Base-by-base conservation (phyloP, 495 filamentous ascomycete genomes). In the Tuber magnatum region DNA sequence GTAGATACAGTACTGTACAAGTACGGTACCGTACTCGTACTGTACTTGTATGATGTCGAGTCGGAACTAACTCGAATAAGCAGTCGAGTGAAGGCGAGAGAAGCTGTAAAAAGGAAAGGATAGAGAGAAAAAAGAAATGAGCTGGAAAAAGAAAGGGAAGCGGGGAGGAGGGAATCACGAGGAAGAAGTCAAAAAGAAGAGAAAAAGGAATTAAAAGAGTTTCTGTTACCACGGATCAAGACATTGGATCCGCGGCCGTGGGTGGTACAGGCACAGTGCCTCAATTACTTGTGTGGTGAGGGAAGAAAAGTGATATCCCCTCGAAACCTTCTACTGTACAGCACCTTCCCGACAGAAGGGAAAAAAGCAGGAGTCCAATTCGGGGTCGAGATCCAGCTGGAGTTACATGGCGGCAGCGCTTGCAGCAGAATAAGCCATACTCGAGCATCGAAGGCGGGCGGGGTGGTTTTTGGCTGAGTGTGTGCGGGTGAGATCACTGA, bases 181-280 rank as follows among this genome's bases (percentile, higher is more conserved):
- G 44, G 39, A 16, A 8, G 43, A 46, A 20, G 43, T 46, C 43
- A 46, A 20, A 46, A 20, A 46, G 43, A 46, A 46, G 18, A 5
- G 43, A 46, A 46, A 73, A 40, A 68, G 44, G 32, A 20, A 39
- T n/a, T 18, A 69, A 35, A 8, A 39, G 65, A n/a, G 39, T 65
- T n/a, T 65, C 56, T 32, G 44, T 73, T 68, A 48, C 71, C 28
- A 39, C 42, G 71, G 48, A 72, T 72, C 41, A 32, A 72, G 41
- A 48, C 42, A 38, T 38, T 48, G 42, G 71, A 41, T 46, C 71
- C 71, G 71, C 71, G 18, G 41, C n/a, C n/a, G 22, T 48, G 32
- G 71, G 48, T 46, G 35, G 71, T 28, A 46, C n/a, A 20, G 35
- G 12, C 24, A 43, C 41, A 41, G 38, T 7, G 39, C 39, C 7